phyloP scores from a whole-genome alignment of 768 basidiomycete species.

The Mycena capillaripes region DNA sequence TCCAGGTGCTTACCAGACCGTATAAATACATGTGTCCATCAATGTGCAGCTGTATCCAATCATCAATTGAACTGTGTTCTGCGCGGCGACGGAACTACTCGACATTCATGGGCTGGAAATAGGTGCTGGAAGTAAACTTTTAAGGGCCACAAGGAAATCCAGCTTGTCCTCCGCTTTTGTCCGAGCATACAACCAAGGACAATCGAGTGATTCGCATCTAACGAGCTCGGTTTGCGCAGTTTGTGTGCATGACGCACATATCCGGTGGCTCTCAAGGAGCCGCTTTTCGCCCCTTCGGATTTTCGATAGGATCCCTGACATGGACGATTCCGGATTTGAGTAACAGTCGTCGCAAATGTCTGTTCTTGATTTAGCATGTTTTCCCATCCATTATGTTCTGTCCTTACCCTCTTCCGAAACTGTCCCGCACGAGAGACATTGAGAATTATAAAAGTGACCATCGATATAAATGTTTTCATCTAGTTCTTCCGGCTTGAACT shows the following conservation, averaged over 20 bases:
- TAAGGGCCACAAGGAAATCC: constrained; percentile 51
- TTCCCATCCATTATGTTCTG: neutral
- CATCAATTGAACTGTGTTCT: neutral
- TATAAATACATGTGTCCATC: constrained; percentile 42
- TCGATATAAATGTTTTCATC: constrained; percentile 65
- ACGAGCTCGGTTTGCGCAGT: constrained; percentile 70
- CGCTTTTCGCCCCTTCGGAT: constrained; percentile 68
- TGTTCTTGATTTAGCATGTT: constrained; percentile 40
- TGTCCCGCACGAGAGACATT: constrained; percentile 78
- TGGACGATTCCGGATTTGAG: constrained; percentile 63
- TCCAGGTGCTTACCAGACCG: constrained; percentile 60
- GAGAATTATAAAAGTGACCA: constrained; percentile 79
- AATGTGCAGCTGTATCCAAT: constrained; percentile 6
- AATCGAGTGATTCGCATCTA: constrained; percentile 88
- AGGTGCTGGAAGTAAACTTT: neutral
- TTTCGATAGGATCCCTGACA: constrained; percentile 69
- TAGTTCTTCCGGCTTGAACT: constrained; percentile 38
- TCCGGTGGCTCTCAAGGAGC: constrained; percentile 68
- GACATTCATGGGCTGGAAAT: neutral
- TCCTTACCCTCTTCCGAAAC: constrained; percentile 68
- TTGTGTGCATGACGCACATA: constrained; percentile 81
- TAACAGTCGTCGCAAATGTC: constrained; percentile 79
- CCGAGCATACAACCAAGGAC: constrained; percentile 85
- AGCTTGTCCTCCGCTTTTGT: constrained; percentile 66
- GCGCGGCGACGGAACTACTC: neutral